These are phyloP conservation scores for Mucor indicus DNA, from an alignment of 371 early-diverging fungal genomes.

Conservation along the genomic window DNA sequence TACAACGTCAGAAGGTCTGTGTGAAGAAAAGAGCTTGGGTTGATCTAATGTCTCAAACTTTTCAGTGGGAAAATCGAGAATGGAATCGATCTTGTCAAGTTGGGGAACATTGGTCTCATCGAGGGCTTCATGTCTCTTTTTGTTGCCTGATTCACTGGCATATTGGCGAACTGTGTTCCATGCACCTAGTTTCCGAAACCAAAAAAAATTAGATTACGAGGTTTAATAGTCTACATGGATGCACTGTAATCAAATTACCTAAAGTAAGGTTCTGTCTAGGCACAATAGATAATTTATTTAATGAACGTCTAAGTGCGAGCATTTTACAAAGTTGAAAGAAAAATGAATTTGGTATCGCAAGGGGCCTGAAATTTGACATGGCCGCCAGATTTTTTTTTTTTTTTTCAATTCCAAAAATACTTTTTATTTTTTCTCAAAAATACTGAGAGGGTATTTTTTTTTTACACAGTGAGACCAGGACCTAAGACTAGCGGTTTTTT, in stretches of 20 bases:
- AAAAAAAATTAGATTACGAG: too few species aligned
- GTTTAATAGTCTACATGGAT: too few species aligned
- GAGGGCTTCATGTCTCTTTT: conserved; percentile 26
- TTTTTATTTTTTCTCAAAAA: neutral
- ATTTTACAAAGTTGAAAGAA: conserved; percentile 10
- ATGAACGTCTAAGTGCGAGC: conserved; percentile 32
- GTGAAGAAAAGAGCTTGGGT: conserved; percentile 30
- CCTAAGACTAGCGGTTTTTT: too few species aligned
- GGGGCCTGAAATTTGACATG: conserved; percentile 17
- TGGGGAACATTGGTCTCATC: conserved; percentile 29
- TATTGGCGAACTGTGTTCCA: conserved; percentile 22
- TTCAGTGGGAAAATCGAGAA: conserved; percentile 37
- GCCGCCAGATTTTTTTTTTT: conserved; percentile 3
- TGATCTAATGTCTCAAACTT: conserved; percentile 29
- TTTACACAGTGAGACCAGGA: too few species aligned
- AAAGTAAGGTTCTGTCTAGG: conserved; percentile 8
- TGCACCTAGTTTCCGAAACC: neutral
- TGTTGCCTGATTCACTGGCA: conserved; percentile 14
- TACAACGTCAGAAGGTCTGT: conserved; percentile 40
- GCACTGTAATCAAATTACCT: too few species aligned
- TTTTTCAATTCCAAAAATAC: too few species aligned
- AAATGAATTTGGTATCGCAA: conserved; percentile 12
- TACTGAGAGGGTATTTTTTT: too few species aligned
- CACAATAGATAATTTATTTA: conserved; percentile 20
- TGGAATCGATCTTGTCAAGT: conserved; percentile 40